These are phyloP conservation scores for Eucalyptus regnans DNA, from an alignment of 345 rosid species.

Conservation along the genomic window DNA sequence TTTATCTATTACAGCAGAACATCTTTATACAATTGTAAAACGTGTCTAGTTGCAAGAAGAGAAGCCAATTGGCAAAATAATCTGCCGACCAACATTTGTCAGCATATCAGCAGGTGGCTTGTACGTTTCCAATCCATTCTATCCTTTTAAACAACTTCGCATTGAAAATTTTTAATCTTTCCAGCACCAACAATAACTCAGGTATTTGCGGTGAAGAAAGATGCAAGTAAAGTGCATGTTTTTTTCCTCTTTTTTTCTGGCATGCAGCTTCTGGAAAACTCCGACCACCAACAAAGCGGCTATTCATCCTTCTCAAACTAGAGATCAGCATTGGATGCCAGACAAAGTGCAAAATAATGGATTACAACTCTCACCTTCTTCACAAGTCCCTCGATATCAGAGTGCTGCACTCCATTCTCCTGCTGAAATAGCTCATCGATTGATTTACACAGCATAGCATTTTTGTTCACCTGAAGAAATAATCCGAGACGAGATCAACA, in stretches of 20 bases:
- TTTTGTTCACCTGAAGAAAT: slow-evolving; percentile 56
- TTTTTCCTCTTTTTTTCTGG: background rate
- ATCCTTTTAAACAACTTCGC: background rate
- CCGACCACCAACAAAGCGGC: background rate
- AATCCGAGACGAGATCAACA: background rate
- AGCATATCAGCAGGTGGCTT: background rate
- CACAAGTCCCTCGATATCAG: slow-evolving; percentile 42
- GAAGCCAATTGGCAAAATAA: background rate
- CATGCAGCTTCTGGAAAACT: background rate
- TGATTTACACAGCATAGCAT: slow-evolving; percentile 64
- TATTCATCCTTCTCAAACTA: background rate
- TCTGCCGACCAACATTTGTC: background rate
- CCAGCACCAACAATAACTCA: background rate
- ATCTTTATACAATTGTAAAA: background rate
- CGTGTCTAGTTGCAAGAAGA: background rate
- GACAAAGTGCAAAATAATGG: background rate
- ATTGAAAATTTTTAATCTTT: background rate
- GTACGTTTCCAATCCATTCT: background rate
- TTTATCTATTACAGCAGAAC: background rate
- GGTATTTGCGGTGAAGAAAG: background rate
- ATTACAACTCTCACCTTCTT: slow-evolving; percentile 40
- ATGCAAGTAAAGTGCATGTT: background rate
- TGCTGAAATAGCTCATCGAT: slow-evolving; percentile 60
- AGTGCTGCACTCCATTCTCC: slow-evolving; percentile 29
- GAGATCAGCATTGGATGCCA: background rate